These are phyloP conservation scores for Talaromyces verruculosus DNA, from an alignment of 2,329 filamentous ascomycete species.

Conservation along the genomic window DNA sequence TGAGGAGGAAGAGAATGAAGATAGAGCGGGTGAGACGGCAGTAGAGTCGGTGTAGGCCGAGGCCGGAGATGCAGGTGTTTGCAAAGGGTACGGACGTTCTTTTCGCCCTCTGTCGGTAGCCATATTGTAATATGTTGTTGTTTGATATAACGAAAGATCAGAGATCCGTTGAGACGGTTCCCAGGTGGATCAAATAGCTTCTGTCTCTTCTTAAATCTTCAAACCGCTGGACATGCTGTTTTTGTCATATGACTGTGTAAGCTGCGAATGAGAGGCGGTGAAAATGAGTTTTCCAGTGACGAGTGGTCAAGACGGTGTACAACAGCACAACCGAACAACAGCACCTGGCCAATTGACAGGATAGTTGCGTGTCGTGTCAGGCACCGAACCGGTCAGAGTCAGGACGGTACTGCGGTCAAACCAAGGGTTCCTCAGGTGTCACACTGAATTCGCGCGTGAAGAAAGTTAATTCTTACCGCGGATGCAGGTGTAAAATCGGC, in stretches of 20 bases:
- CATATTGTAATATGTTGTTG: not conserved
- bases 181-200: slow-evolving; percentile 13
- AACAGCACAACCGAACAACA: slow-evolving; percentile 3
- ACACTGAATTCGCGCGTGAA: slow-evolving; percentile 2
- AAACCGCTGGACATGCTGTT: slow-evolving; percentile 3
- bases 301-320: slow-evolving; percentile 9
- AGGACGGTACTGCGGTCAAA: slow-evolving; percentile 4
- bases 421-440: slow-evolving; percentile 19
- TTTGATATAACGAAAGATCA: not conserved
- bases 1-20: slow-evolving; percentile 44
- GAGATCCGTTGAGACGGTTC: not conserved
- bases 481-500: slow-evolving; percentile 41
- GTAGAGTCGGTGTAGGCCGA: slow-evolving; percentile 38
- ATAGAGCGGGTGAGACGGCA: slow-evolving; percentile 41
- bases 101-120: slow-evolving; percentile 15
- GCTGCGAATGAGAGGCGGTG: slow-evolving; percentile 16
- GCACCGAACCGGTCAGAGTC: slow-evolving; percentile 14
- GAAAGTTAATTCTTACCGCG: slow-evolving; percentile 26
- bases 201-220: slow-evolving; percentile 10
- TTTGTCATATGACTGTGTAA: slow-evolving; percentile 16
- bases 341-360: slow-evolving; percentile 7
- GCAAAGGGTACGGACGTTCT: slow-evolving; percentile 13
- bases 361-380: slow-evolving; percentile 16
- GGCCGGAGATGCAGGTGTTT: slow-evolving; percentile 28
- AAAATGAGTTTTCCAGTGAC: slow-evolving; percentile 3